Evolutionary conservation across 345 rosid species (phyloP), one percentile per base, ranked within the genome.

Genomic region (Angophora floribunda): DNA sequence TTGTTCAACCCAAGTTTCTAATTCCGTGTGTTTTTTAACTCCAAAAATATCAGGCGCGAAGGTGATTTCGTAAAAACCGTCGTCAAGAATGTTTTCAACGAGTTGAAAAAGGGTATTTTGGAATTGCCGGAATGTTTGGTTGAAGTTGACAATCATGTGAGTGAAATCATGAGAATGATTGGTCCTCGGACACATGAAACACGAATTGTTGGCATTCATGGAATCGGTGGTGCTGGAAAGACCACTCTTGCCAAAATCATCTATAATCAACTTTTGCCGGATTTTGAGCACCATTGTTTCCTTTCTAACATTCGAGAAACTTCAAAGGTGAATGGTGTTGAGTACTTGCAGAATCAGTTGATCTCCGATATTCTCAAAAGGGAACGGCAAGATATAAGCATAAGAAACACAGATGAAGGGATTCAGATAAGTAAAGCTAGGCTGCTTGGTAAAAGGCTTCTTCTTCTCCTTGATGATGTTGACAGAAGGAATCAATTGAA

Each of bases 361-460:
- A 59, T 26, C 7, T 26, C 7, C 0, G 0, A 59, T 0, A 26
- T 26, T 1, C 65, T 59, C 0, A 59, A 59, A 59, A 59, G 0
- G 30, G 14, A 59, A 26, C 1, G 15, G 30, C 24, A 26, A 59
- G 15, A 59, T 26, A 26, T 26, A 26, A 59, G 30, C 15, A 59
- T 59, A 26, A 11, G 30, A 0, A 0, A 59, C 0, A 59, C 0
- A 59, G 7, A 26, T 3, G 21, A 65, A 30, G 78, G 78, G 44
- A 65, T 65, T 65, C 10, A 65, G 78, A 30, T 30, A 41, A 65
- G 4, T 30, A 30, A 15, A 14, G 78, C n/a, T 0, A 30, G 44
- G 78, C 41, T 65, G 0, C 7, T 10, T 14, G 41, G 41, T 30
- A 65, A 65, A 15, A 65, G 78, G 78, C 21, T 65, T 14, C 6